Evolutionary conservation across 306 rosid genomes (phyloP).

Genomic region (Myrica gale): DNA sequence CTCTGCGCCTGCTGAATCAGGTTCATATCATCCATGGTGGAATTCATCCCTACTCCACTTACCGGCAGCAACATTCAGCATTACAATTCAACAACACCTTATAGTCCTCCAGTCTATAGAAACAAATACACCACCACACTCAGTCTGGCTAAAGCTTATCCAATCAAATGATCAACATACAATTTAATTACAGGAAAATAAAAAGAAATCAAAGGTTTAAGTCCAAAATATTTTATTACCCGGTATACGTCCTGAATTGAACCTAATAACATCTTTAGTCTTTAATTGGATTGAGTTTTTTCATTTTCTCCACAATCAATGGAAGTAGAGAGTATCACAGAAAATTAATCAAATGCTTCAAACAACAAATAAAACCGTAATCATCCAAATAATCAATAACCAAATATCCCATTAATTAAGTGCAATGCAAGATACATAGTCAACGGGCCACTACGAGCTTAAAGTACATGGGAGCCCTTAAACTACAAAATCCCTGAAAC

Average conservation of each 20-base stretch:
- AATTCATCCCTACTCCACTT: slow-evolving; percentile 73
- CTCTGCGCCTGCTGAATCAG: slow-evolving; percentile 93
- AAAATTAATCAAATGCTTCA: not conserved
- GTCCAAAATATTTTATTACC: not conserved
- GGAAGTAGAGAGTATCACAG: not conserved
- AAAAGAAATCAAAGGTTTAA: slow-evolving; percentile 5
- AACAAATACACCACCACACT: slow-evolving; percentile 5
- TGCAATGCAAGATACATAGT: not conserved
- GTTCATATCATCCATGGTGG: slow-evolving; percentile 93
- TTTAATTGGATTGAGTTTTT: slow-evolving; percentile 10
- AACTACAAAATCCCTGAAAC: slow-evolving; percentile 13
- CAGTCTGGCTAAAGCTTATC: not conserved
- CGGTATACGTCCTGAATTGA: slow-evolving; percentile 7
- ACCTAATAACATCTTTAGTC: slow-evolving; percentile 23
- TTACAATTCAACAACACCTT: slow-evolving; percentile 44
- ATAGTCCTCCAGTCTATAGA: slow-evolving; percentile 29
- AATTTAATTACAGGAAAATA: slow-evolving; percentile 2
- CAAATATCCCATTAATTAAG: not conserved
- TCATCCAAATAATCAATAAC: not conserved
- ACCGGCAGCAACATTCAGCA: slow-evolving; percentile 88
- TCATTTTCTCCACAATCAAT: slow-evolving; percentile 1
- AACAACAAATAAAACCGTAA: not conserved
- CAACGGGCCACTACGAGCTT: not conserved
- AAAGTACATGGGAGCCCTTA: not conserved
- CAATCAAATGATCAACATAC: slow-evolving; percentile 2